A percentile compares a stretch with the other conserved stretches of the same genome.
These are phyloP conservation scores for Fremontodendron californicum DNA, from an alignment of 345 rosid genomes.

Conservation along the genomic window DNA sequence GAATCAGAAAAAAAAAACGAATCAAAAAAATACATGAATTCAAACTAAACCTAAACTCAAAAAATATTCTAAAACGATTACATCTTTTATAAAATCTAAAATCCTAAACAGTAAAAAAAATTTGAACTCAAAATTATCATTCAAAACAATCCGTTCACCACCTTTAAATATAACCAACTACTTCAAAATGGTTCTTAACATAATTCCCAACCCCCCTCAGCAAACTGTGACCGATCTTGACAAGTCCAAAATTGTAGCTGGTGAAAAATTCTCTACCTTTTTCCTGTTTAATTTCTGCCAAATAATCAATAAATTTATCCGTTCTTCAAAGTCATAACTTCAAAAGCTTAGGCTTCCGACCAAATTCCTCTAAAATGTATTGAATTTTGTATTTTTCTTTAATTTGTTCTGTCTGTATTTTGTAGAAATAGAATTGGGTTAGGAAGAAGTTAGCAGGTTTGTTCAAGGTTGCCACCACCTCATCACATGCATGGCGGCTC, in stretches of 20 bases:
- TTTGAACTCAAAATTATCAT: no score
- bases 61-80: no score
- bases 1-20: no score
- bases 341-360: not conserved
- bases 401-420: no score
- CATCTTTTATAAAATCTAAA: no score
- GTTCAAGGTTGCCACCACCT: not conserved
- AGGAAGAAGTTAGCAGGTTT: not conserved
- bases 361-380: not conserved
- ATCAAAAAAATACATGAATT: no score
- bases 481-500: not conserved
- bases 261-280: not conserved
- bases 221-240: not conserved
- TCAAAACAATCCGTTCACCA: no score
- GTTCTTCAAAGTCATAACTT: no score
- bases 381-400: not conserved
- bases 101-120: no score
- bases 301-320: not conserved
- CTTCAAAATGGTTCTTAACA: no score
- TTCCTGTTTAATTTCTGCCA: not conserved
- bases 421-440: not conserved
- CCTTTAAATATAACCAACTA: no score
- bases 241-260: not conserved
- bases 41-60: no score
- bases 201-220: not conserved